Base-by-base conservation (phyloP, 2,329 filamentous ascomycete species). In the Purpureocillium lavendulum region DNA sequence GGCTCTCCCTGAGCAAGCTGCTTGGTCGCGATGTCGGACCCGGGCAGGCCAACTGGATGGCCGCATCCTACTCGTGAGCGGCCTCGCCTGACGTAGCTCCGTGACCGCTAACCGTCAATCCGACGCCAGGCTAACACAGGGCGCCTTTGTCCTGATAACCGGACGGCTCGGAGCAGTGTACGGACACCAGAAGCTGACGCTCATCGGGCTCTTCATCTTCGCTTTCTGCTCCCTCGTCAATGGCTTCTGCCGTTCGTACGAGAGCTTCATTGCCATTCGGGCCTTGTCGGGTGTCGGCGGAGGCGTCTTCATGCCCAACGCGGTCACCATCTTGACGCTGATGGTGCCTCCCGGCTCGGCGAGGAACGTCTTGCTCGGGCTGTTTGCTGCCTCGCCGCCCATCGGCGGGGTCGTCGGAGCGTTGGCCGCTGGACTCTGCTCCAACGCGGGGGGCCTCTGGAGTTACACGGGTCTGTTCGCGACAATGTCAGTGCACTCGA, bases 91-190 rank as follows among this genome's bases (percentile, higher is more conserved):
- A 5, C 21, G 10, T 10, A 26, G 21, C 21, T 5, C 10, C 10
- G 21, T 6, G 21, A 10, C 6, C 10, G 10, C 21, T 26, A 26
- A 26, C 21, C 6, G 21, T 26, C 21, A 26, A 26, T 26, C 21
- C 10, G 21, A 5, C 10, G 21, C 3, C 26, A 70, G 66, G 2
- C 54, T 73, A 11, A 67, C 71, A 0, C 69, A 73, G 44, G 66
- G 72, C 3, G 64, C 71, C 2, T 74, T 76, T 42, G 70, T 77
- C 13, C 55, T 77, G 0, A 60, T 72, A 3, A 66, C 63, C 7
- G 73, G 73, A 6, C 65, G 73, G 1, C 55, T 76, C 1, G 73
- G 71, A 1, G 67, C 70, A 34, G 57, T 77, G 1, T 73, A 68
- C 45, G 74, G 73, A 4, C 71, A 75, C 49, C 67, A 69, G 38